phyloP scores from a whole-genome alignment of 805 yeast species.

The Alloascoidea africana region DNA sequence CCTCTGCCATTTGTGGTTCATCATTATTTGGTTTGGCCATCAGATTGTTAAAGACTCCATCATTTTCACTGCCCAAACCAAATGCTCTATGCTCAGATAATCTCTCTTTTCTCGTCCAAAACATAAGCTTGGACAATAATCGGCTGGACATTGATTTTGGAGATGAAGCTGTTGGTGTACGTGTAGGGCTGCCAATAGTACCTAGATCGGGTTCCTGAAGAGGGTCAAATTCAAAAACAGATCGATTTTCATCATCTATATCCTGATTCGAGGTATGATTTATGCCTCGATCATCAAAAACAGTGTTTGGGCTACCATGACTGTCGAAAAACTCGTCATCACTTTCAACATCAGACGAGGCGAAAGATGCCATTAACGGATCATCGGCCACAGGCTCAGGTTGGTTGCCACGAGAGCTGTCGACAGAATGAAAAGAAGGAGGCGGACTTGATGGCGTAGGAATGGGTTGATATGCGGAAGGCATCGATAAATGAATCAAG shows the following conservation, averaged over 20 bases:
- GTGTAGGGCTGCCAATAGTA: background rate
- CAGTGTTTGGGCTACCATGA: too few species aligned
- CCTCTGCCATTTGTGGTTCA: constrained; percentile 22
- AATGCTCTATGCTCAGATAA: background rate
- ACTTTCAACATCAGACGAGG: background rate
- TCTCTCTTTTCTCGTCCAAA: background rate
- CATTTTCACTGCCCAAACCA: constrained; percentile 21
- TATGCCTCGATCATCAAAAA: too few species aligned
- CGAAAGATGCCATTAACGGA: background rate
- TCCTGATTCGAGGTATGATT: too few species aligned
- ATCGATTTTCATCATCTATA: background rate
- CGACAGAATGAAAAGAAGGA: constrained; percentile 1
- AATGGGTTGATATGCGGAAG: constrained; percentile 1
- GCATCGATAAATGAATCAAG: too few species aligned
- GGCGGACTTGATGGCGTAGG: background rate
- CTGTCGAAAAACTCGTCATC: too few species aligned
- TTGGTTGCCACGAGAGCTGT: background rate
- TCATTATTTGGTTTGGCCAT: constrained; percentile 72
- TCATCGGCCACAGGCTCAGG: background rate
- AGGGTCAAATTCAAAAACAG: background rate
- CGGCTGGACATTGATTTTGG: too few species aligned
- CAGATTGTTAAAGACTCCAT: constrained; percentile 88
- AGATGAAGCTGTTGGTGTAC: background rate
- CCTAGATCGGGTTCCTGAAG: background rate
- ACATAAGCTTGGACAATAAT: background rate